Percentiles rank a stretch among this genome's conserved stretches.
phyloP scores from a whole-genome alignment of 2,329 filamentous ascomycete genomes.

The Keithomyces neogunnii region DNA sequence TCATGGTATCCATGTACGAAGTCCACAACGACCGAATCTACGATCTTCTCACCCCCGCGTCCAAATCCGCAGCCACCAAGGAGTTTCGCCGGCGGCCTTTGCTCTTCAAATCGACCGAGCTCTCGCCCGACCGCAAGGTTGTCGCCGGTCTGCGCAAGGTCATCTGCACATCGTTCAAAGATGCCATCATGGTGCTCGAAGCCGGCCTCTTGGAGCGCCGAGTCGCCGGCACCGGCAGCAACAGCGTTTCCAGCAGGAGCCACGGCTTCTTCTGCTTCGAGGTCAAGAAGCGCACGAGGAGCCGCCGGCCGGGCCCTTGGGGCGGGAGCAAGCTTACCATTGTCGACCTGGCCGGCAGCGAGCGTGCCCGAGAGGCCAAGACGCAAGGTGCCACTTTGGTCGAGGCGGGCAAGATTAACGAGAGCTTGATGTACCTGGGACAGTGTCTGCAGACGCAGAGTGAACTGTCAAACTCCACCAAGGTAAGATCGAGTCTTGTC shows the following conservation, averaged over 20 bases:
- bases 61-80: constrained; percentile 53
- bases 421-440: constrained; percentile 95
- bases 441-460: constrained; percentile 96
- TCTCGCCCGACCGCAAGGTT: constrained; percentile 83
- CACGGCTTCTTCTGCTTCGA: constrained; percentile 97
- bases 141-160: constrained; percentile 89
- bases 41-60: constrained; percentile 67
- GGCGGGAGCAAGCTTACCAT: constrained; percentile 72
- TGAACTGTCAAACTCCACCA: constrained; percentile 63
- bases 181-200: constrained; percentile 84
- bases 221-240: constrained; percentile 85
- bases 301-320: constrained; percentile 51
- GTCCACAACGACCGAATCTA: constrained; percentile 98
- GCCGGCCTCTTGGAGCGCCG: constrained; percentile 79
- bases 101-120: constrained; percentile 86
- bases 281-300: constrained; percentile 66
- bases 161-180: constrained; percentile 70
- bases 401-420: constrained; percentile 97
- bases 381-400: constrained; percentile 86
- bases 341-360: constrained; percentile 87
- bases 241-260: constrained; percentile 83
- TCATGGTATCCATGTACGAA: constrained; percentile 96
- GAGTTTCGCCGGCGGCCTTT: constrained; percentile 69
- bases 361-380: constrained; percentile 87
- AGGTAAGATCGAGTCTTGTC: constrained; percentile 38